phyloP scores from a whole-genome alignment of 352 stramenopile species.

The Plasmopara halstedii region DNA sequence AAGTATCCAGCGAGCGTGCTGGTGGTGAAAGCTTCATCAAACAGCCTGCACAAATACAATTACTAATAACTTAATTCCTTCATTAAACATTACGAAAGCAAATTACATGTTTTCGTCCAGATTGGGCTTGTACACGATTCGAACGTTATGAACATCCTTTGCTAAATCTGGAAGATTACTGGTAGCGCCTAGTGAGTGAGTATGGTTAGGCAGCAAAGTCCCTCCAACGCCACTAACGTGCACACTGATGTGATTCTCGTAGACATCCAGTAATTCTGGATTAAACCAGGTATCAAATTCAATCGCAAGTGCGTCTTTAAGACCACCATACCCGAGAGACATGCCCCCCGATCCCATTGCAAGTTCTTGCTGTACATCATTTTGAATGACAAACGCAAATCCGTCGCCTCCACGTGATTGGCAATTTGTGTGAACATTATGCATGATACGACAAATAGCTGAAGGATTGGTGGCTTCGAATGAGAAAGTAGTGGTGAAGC shows the following conservation, averaged over 20 bases:
- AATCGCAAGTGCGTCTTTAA: constrained; percentile 80
- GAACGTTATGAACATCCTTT: constrained; percentile 48
- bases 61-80: constrained; percentile 1
- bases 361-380: constrained; percentile 38
- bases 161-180: constrained; percentile 77
- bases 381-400: constrained; percentile 84
- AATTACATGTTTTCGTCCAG: constrained; percentile 56
- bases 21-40: constrained; percentile 45
- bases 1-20: constrained; percentile 59
- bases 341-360: constrained; percentile 61
- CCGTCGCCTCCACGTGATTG: constrained; percentile 64
- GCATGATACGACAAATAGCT: constrained; percentile 77
- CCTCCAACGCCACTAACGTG: constrained; percentile 40
- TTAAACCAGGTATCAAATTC: constrained; percentile 94
- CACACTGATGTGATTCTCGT: constrained; percentile 91
- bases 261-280: constrained; percentile 74
- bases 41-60: constrained; percentile 27
- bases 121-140: constrained; percentile 70
- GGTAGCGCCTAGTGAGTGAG: constrained; percentile 62
- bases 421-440: constrained; percentile 83
- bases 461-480: constrained; percentile 84
- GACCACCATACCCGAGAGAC: constrained; percentile 81
- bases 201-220: constrained; percentile 59
- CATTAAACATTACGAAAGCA: background rate
- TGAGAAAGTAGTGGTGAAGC: background rate